Base-by-base conservation (phyloP, 352 stramenopile species). In the Pelagophyceae sp. region DNA sequence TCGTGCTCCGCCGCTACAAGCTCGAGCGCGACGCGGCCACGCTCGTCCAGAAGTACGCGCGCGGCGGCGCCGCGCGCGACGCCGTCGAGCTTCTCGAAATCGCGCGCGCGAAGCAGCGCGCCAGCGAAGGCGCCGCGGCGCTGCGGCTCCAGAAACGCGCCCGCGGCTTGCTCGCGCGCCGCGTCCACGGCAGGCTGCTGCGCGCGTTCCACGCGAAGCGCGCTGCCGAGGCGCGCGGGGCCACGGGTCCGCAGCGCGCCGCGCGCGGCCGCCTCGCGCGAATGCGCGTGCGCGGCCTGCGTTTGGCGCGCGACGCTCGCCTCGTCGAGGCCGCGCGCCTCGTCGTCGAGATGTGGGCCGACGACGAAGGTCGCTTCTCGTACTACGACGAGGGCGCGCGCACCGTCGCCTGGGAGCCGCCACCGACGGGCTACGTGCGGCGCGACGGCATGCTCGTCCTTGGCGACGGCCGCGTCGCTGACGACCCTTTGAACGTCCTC, bases 381-480 rank as follows among this genome's bases (percentile, higher is more conserved):
- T 80, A 80, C 74, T 38, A 40, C 27, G 72, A 72, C 69, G 35
- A 40, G 29, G 29, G 20, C 32, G 40, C 70, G 38, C 45, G 31
- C 31, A 50, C 33, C 27, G 20, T 29, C 27, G 60, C 32, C 20
- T 77, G 69, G 65, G 72, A 67, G 37, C 77, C 77, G 32, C 77
- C 77, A 27, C 32, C 60, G 3, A 32, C 54, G 32, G 77, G 77
- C 50, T 80, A 80, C 50, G 35, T 58, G 63, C 67, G 72, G 61
- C 38, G 61, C 5, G 77, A 80, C 38, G 77, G 71, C 0, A 78
- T 65, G 33, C 37, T 80, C n/a, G 77, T 80, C 3, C 32, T 80
- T 0, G 51, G 50, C 29, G 61, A n/a, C 54, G 77, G 77, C 50
- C 35, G 38, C 38, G 37, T 78, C 50, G 54, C 75, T 23, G 58